These are phyloP conservation scores for Sarocladium kiliense DNA, from an alignment of 2,329 filamentous ascomycete genomes.

Conservation along the genomic window DNA sequence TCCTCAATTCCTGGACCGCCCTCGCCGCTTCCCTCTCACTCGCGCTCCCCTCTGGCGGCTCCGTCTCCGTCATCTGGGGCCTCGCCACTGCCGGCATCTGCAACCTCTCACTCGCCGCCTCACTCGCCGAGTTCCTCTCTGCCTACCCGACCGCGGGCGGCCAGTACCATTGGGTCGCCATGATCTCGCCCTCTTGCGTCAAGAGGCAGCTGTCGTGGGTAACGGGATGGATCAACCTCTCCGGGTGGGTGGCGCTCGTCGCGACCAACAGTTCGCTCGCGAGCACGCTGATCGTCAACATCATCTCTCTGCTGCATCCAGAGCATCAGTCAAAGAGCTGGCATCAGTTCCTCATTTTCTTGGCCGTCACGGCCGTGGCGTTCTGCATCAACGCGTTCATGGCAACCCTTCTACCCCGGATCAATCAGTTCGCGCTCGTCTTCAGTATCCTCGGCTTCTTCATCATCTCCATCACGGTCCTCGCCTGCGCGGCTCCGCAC, in stretches of 20 bases:
- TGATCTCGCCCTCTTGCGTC: constrained; percentile 35
- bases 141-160: constrained; percentile 56
- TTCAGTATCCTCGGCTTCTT: constrained; percentile 67
- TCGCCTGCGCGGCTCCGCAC: constrained; percentile 54
- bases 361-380: constrained; percentile 55
- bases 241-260: constrained; percentile 66
- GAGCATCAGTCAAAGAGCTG: constrained; percentile 54
- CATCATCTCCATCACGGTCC: constrained; percentile 63
- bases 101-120: constrained; percentile 62
- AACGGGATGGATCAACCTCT: constrained; percentile 34
- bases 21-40: constrained; percentile 41
- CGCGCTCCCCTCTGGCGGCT: constrained; percentile 63
- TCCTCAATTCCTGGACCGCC: constrained; percentile 46
- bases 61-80: constrained; percentile 69
- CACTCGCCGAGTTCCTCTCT: constrained; percentile 35
- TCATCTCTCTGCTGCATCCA: constrained; percentile 57
- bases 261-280: constrained; percentile 64
- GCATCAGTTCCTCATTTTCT: constrained; percentile 71
- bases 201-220: constrained; percentile 13
- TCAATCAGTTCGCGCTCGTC: constrained; percentile 65
- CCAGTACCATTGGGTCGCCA: constrained; percentile 69
- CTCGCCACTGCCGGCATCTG: constrained; percentile 56
- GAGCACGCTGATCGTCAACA: constrained; percentile 60
- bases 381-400: constrained; percentile 62
- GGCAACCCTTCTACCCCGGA: constrained; percentile 49